A percentile compares a stretch with the other conserved stretches of the same genome.
Conservation (phyloP, 2,329 filamentous ascomycete genomes). For the Cordyceps cicadae region DNA sequence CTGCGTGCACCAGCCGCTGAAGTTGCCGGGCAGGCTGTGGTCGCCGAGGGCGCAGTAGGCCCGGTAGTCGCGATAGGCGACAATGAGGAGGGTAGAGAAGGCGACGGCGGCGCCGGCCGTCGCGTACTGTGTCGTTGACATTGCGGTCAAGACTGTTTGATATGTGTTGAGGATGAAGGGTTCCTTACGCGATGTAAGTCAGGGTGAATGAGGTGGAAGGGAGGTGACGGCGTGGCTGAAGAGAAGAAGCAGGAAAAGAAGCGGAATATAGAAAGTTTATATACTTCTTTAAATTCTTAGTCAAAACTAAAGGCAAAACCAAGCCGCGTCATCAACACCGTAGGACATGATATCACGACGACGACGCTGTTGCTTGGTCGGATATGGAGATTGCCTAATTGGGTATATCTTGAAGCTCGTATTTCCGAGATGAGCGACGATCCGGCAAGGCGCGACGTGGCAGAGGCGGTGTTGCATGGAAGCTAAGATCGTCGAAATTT, state of each 20-base stretch:
- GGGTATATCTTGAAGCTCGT: not conserved
- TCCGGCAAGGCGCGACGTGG: not conserved
- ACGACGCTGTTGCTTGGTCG: not conserved
- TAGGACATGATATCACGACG: not conserved
- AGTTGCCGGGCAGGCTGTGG: conserved; percentile 34
- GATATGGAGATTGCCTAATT: not conserved
- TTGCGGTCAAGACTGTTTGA: not conserved
- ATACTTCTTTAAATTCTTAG: not conserved
- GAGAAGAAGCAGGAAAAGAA: not conserved
- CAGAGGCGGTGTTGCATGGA: not conserved
- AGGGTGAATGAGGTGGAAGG: not conserved
- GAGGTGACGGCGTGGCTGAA: not conserved
- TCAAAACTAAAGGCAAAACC: not conserved
- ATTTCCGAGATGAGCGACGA: conserved; percentile 7
- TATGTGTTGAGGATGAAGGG: too few relatives aligned
- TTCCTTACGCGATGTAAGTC: not conserved
- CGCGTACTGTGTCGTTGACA: not conserved
- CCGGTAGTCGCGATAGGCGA: conserved; percentile 23
- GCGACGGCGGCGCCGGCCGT: not conserved
- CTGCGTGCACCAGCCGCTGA: conserved; percentile 28
- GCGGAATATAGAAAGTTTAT: not conserved
- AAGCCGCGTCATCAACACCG: not conserved
- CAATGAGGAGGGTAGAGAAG: not conserved
- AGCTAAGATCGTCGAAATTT: not conserved
- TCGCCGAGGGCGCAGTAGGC: conserved; percentile 33